A percentile compares a stretch with the other conserved stretches of the same genome.
Conservation (phyloP, 1,139 yeast genomes). For the Schwanniomyces etchellsii region DNA sequence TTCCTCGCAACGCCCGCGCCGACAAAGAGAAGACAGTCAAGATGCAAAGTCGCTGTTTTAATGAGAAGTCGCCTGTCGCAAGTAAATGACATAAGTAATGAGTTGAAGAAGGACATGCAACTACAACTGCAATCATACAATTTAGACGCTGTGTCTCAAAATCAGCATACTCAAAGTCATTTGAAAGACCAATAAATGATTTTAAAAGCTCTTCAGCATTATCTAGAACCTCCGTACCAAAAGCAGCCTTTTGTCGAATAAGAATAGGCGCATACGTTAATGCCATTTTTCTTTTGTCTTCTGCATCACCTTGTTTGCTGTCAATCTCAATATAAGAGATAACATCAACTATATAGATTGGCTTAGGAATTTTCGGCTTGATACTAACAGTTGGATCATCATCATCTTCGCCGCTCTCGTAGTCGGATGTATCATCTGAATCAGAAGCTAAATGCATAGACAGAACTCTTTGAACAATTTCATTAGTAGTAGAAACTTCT, state of each 20-base stretch:
- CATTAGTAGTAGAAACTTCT: slow-evolving; percentile 1
- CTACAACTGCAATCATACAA: slow-evolving; percentile 49
- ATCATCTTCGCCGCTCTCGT: slow-evolving; percentile 44
- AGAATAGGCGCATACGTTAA: slow-evolving; percentile 50
- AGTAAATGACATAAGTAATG: slow-evolving; percentile 36
- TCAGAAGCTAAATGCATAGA: slow-evolving; percentile 1
- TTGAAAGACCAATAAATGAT: slow-evolving; percentile 41
- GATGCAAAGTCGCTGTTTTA: slow-evolving; percentile 54
- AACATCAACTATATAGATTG: slow-evolving; percentile 61
- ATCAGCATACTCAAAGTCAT: slow-evolving; percentile 41
- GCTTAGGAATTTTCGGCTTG: slow-evolving; percentile 35
- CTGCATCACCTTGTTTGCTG: slow-evolving; percentile 36
- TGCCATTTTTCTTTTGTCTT: slow-evolving; percentile 48
- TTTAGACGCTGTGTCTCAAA: slow-evolving; percentile 48
- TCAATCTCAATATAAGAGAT: slow-evolving; percentile 47
- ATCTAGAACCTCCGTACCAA: slow-evolving; percentile 50
- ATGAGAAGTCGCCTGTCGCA: slow-evolving; percentile 58
- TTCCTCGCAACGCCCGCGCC: slow-evolving; percentile 56
- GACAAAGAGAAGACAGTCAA: slow-evolving; percentile 53
- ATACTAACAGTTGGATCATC: slow-evolving; percentile 45
- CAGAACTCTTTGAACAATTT: not conserved
- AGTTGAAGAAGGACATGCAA: slow-evolving; percentile 38
- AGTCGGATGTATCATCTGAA: slow-evolving; percentile 18
- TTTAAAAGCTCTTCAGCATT: slow-evolving; percentile 44
- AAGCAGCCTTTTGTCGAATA: slow-evolving; percentile 45